Evolutionary conservation across 2,329 filamentous ascomycete genomes (phyloP), one percentile per base, ranked within the genome.

Genomic region (Xylariales sp.): DNA sequence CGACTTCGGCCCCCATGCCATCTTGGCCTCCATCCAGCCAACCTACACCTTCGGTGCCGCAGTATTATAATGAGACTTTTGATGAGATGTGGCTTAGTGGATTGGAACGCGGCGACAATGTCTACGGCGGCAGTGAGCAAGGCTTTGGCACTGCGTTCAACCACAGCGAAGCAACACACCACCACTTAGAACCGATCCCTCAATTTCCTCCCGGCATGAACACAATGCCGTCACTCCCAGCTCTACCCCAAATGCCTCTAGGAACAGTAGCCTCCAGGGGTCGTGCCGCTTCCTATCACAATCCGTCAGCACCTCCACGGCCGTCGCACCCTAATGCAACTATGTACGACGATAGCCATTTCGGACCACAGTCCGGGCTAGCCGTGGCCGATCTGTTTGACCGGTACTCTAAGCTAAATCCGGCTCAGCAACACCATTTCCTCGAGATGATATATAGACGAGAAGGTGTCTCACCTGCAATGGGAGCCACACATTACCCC

Each of bases 371-470:
- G 17, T 13, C 10, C 29, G 29, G 15, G 16, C 24, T 21, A 6
- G 10, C 37, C 17, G 15, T 39, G 21, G 29, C 29, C 4, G 29
- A 16, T 4, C 21, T 23, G 4, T 23, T 39, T 3, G 16, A 33
- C 4, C 17, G n/a, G 10, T 39, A 27, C 29, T 27, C 37, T 4
- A 31, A 20, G 16, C 21, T 39, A 12, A 33, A 19, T 25, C 11
- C n/a, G 8, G n/a, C 29, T 5, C 37, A 39, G 13, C 37, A 39
- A 16, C 18, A 33, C 6, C 37, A 33, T 14, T 14, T 39, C 13
- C 18, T 39, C 4, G 21, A 33, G 3, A 29, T 33, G 15, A 33
- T 39, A 17, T 19, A 33, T 4, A 39, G 17, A 18, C 17, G 14
- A 23, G 14, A 25, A 39, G 29, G 36, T 13, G 24, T 19, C 7